Evolutionary conservation across 2,329 filamentous ascomycete genomes (phyloP).

Genomic region (Aspergillus tubingensis): DNA sequence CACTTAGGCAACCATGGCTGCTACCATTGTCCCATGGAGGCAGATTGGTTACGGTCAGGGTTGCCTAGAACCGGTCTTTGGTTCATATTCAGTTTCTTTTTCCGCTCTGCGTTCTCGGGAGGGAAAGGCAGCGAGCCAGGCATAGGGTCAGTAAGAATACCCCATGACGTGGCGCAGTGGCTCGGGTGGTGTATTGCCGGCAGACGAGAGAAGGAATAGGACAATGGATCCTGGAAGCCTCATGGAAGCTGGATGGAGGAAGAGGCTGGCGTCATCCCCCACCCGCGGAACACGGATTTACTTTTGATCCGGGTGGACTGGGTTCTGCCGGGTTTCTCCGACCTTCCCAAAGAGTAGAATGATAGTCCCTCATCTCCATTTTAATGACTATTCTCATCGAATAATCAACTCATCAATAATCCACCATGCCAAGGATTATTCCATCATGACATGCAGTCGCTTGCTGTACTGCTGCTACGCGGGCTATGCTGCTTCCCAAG

Average conservation of each 20-base stretch:
- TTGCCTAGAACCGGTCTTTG: background rate
- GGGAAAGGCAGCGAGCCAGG: background rate
- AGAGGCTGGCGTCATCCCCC: slow-evolving; percentile 8
- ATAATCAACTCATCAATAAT: slow-evolving; percentile 3
- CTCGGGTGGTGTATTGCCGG: slow-evolving; percentile 5
- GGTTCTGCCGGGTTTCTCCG: background rate
- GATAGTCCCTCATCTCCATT: background rate
- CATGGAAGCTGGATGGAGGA: no score
- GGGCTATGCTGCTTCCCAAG: background rate
- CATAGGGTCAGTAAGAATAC: background rate
- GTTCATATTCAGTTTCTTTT: background rate
- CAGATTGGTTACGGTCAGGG: background rate
- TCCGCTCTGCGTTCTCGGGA: background rate
- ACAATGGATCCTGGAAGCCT: slow-evolving; percentile 4
- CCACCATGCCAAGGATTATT: background rate
- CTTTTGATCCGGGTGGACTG: background rate
- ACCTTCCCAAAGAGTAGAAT: background rate
- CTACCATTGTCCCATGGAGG: background rate
- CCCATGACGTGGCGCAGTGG: slow-evolving; percentile 11
- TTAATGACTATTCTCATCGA: background rate
- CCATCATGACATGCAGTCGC: slow-evolving; percentile 6
- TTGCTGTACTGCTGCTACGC: no score
- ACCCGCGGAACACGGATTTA: background rate
- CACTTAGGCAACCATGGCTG: background rate
- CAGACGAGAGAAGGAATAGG: background rate